phyloP scores from a whole-genome alignment of 179 eudicot genomes.

The Patellifolia procumbens region DNA sequence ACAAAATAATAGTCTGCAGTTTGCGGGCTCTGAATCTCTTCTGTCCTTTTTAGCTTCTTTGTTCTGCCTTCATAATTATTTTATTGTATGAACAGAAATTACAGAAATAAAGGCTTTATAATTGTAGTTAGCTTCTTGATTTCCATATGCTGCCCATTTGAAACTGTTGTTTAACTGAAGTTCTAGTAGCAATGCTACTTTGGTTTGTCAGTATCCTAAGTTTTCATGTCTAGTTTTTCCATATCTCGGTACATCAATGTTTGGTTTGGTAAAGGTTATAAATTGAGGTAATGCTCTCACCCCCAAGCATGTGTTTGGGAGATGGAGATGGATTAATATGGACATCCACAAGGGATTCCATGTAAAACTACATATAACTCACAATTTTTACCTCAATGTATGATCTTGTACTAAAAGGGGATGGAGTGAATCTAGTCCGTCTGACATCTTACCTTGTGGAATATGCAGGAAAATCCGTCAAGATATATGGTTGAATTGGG shows the following conservation, averaged over 20 bases:
- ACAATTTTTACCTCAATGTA: background rate
- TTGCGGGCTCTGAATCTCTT: background rate
- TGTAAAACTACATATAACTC: background rate
- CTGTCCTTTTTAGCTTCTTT: background rate
- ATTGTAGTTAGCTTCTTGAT: background rate
- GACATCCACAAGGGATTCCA: background rate
- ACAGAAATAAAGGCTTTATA: background rate
- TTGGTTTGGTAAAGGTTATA: background rate
- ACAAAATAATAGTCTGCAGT: background rate
- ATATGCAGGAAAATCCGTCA: constrained; percentile 75
- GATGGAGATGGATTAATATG: background rate
- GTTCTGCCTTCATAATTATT: background rate
- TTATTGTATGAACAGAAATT: background rate
- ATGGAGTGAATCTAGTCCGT: background rate
- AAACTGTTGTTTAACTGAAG: background rate
- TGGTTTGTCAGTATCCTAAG: background rate
- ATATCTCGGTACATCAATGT: background rate
- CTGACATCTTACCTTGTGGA: constrained; percentile 23
- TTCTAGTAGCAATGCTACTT: background rate
- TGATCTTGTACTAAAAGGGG: background rate
- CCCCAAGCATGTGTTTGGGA: background rate
- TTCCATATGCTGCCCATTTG: background rate
- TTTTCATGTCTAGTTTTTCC: constrained; percentile 1
- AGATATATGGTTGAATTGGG: constrained; percentile 84
- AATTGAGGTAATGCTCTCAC: background rate